Evolutionary conservation across 208 protist genomes (phyloP).

Genomic region (Wallacemonas sp.): DNA sequence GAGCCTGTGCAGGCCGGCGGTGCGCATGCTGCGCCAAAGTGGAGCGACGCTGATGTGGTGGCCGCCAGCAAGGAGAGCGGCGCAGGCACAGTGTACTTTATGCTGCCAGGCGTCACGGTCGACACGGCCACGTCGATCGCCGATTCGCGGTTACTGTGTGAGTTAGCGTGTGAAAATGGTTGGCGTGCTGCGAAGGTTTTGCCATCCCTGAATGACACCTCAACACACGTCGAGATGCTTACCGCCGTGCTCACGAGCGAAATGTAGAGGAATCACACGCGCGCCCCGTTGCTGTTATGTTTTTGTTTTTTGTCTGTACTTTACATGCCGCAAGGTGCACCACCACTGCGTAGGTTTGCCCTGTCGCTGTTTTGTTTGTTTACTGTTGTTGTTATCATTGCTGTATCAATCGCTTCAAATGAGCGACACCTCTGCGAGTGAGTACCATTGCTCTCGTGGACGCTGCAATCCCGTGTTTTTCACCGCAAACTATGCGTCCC

Average conservation of each 20-base stretch:
- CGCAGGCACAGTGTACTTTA: conserved; percentile 15
- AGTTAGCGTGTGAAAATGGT: neutral
- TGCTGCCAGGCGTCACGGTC: conserved; percentile 28
- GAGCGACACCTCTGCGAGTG: too few species aligned
- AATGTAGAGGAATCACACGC: too few species aligned
- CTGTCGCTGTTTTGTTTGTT: too few species aligned
- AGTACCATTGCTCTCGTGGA: too few species aligned
- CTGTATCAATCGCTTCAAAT: too few species aligned
- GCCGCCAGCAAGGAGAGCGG: neutral
- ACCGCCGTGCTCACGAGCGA: conserved; percentile 2
- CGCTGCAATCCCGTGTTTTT: too few species aligned
- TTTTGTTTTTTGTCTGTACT: conserved; percentile 4
- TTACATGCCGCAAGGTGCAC: neutral
- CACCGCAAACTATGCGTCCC: too few species aligned
- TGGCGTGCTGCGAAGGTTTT: conserved; percentile 24
- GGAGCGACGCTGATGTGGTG: too few species aligned
- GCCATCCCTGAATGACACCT: conserved; percentile 23
- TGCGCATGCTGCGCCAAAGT: neutral
- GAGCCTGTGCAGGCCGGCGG: neutral
- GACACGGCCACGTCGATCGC: conserved; percentile 7
- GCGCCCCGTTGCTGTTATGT: neutral
- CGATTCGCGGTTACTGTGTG: neutral
- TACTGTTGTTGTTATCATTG: too few species aligned
- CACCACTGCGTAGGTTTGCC: too few species aligned
- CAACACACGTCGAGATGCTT: conserved; percentile 15